Evolutionary conservation across 345 rosid genomes (phyloP).

Genomic region (Arabidopsis thaliana): DNA sequence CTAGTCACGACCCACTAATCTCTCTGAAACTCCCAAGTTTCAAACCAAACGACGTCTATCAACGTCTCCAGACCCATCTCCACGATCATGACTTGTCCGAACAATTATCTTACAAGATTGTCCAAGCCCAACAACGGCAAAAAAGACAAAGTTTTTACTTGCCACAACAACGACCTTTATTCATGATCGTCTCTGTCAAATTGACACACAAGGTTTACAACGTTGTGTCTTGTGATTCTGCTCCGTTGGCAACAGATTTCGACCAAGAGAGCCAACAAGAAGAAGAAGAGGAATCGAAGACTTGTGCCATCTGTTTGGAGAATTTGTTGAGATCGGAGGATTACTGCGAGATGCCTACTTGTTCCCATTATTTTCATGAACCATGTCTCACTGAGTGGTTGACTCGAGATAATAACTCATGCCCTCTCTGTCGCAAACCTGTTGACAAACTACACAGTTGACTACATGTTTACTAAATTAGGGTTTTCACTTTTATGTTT

Average conservation of each 20-base stretch:
- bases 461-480: neutral
- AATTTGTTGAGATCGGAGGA: neutral
- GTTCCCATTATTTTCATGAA: conserved; percentile 7
- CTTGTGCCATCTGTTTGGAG: conserved; percentile 47
- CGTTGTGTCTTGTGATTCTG: neutral
- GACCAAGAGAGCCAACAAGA: neutral
- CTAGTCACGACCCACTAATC: neutral
- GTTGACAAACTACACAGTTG: neutral
- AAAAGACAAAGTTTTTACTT: neutral
- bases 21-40: neutral
- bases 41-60: neutral
- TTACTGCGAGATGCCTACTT: neutral
- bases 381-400: conserved; percentile 3
- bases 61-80: neutral
- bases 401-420: neutral
- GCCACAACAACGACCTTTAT: neutral
- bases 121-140: neutral
- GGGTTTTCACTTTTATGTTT: neutral
- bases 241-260: neutral
- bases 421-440: conserved; percentile 16
- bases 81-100: conserved; percentile 27
- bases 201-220: conserved; percentile 4
- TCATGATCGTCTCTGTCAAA: neutral
- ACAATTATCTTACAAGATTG: neutral
- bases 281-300: neutral